phyloP scores from a whole-genome alignment of 1,139 yeast species.

The Suhomyces terraborum region DNA sequence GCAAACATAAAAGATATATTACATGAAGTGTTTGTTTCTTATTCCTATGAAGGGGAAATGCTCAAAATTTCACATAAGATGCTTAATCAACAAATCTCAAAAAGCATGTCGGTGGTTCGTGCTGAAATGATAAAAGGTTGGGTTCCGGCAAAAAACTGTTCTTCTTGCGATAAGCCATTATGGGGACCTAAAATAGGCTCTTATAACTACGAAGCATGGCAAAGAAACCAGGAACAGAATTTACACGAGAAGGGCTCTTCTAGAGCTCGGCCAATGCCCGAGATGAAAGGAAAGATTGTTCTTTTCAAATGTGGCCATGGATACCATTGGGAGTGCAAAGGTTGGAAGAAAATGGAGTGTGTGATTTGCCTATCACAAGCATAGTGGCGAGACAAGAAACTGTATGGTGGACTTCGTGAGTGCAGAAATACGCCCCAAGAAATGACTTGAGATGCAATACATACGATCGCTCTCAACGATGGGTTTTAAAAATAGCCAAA shows the following conservation, averaged over 20 bases:
- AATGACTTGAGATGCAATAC: no score
- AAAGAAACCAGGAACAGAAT: slow-evolving; percentile 29
- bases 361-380: slow-evolving; percentile 10
- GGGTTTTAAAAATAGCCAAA: no score
- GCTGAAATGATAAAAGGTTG: slow-evolving; percentile 56
- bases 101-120: slow-evolving; percentile 43
- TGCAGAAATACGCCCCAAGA: no score
- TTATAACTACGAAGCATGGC: slow-evolving; percentile 52
- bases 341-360: slow-evolving; percentile 15
- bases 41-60: slow-evolving; percentile 62
- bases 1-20: slow-evolving; percentile 64
- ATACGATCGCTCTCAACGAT: no score
- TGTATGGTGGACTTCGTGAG: no score
- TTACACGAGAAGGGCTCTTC: slow-evolving; percentile 11
- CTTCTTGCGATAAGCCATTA: slow-evolving; percentile 66
- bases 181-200: slow-evolving; percentile 62
- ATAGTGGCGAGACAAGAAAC: no score
- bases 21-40: slow-evolving; percentile 64
- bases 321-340: slow-evolving; percentile 65
- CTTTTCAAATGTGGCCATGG: slow-evolving; percentile 57
- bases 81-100: slow-evolving; percentile 55
- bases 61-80: slow-evolving; percentile 54
- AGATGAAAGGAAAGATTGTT: slow-evolving; percentile 22
- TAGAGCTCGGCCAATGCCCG: slow-evolving; percentile 10
- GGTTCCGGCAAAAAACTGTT: slow-evolving; percentile 59